Conservation (phyloP, 2,329 filamentous ascomycete genomes). For the Ascochyta fabae region DNA sequence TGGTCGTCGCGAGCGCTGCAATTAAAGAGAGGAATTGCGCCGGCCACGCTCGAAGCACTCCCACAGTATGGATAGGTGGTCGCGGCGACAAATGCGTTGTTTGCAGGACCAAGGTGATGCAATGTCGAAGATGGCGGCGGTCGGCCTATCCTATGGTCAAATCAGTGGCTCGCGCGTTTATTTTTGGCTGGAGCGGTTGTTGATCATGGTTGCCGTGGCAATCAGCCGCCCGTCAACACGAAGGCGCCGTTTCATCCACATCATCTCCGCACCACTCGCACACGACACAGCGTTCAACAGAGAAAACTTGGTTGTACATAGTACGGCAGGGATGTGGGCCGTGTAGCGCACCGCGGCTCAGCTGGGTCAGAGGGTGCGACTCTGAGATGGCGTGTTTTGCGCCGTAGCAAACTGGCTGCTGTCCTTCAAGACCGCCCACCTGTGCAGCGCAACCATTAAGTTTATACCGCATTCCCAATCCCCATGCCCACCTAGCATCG, state of each 20-base stretch:
- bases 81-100: slow-evolving; percentile 13
- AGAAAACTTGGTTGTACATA: slow-evolving; percentile 11
- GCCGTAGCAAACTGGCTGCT: background rate
- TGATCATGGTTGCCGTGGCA: slow-evolving; percentile 12
- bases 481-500: slow-evolving; percentile 5
- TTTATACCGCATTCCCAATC: slow-evolving; percentile 1
- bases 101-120: slow-evolving; percentile 13
- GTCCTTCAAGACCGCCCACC: background rate
- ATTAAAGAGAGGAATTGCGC: slow-evolving; percentile 18
- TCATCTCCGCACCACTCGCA: slow-evolving; percentile 14
- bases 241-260: slow-evolving; percentile 15
- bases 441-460: background rate
- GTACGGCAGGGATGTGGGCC: slow-evolving; percentile 11
- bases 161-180: slow-evolving; percentile 10
- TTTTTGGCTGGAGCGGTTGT: slow-evolving; percentile 13
- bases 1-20: slow-evolving; percentile 15
- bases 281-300: slow-evolving; percentile 12
- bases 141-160: slow-evolving; percentile 2
- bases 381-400: background rate
- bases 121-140: slow-evolving; percentile 12
- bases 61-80: slow-evolving; percentile 8
- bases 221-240: slow-evolving; percentile 10
- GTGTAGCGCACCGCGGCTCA: background rate
- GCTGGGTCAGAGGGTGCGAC: background rate
- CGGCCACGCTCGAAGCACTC: slow-evolving; percentile 10